Conservation (phyloP, 225 moss, liverwort and hornwort genomes). For the Physcomitrellopsis africana region DNA sequence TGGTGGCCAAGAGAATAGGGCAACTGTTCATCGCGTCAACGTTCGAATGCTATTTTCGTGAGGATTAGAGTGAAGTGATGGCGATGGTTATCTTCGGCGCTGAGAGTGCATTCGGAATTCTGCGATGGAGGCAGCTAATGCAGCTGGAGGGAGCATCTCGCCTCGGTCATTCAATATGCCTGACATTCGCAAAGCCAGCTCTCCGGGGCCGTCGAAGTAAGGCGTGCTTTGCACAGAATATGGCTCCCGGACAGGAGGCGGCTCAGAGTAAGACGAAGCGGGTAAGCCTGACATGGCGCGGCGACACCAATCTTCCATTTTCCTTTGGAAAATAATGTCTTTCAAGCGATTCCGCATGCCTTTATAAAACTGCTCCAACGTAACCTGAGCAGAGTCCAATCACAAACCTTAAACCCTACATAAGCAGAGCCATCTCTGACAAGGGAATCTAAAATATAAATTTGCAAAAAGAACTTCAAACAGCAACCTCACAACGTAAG, state of each 20-base stretch:
- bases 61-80: too few species aligned
- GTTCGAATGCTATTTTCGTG: neutral
- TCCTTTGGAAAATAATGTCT: conserved; percentile 38
- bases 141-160: conserved; percentile 38
- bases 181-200: conserved; percentile 33
- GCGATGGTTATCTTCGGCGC: conserved; percentile 27
- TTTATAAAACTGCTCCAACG: conserved; percentile 41
- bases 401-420: neutral
- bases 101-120: conserved; percentile 33
- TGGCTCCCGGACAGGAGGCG: conserved; percentile 34
- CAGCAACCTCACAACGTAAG: neutral
- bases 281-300: conserved; percentile 32
- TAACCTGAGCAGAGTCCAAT: conserved; percentile 14
- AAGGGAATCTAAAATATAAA: too few species aligned
- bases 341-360: conserved; percentile 42
- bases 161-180: conserved; percentile 34
- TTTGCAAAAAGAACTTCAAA: neutral
- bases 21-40: neutral
- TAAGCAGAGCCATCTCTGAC: too few species aligned
- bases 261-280: conserved; percentile 30
- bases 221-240: conserved; percentile 32
- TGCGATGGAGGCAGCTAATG: conserved; percentile 32
- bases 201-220: conserved; percentile 24
- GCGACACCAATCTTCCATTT: conserved; percentile 45
- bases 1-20: neutral